Conservation (phyloP, 352 stramenopile species). For the Globisporangium canariense region DNA sequence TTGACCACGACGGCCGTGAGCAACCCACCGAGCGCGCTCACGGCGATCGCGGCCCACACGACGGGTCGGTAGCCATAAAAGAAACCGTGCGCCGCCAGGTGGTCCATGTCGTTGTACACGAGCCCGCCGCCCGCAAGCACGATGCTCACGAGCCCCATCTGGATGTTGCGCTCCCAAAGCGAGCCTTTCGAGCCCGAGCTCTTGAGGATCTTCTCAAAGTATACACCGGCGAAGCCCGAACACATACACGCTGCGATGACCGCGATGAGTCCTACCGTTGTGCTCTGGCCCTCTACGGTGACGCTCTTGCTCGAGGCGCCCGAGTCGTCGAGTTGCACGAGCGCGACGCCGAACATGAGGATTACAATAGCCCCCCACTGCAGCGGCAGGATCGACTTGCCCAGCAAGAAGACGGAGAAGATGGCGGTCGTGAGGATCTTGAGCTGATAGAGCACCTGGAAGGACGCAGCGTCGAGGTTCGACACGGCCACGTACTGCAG, state of each 20-base stretch:
- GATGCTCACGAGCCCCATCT: conserved; percentile 78
- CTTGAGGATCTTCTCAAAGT: conserved; percentile 89
- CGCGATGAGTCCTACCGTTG: conserved; percentile 59
- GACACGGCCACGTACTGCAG: conserved; percentile 78
- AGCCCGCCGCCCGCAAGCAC: conserved; percentile 55
- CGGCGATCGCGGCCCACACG: conserved; percentile 65
- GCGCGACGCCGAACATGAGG: conserved; percentile 77
- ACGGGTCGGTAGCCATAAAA: conserved; percentile 83
- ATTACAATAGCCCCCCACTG: conserved; percentile 79
- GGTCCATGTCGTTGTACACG: conserved; percentile 59
- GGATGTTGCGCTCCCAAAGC: conserved; percentile 82
- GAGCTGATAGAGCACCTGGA: conserved; percentile 85
- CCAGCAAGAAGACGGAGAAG: conserved; percentile 80
- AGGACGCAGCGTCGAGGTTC: conserved; percentile 76
- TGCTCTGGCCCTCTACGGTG: conserved; percentile 40
- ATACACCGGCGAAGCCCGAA: conserved; percentile 82
- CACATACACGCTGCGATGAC: conserved; percentile 72
- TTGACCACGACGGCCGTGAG: conserved; percentile 84
- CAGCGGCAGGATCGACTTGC: conserved; percentile 60
- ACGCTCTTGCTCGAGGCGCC: conserved; percentile 8
- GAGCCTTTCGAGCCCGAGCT: conserved; percentile 47
- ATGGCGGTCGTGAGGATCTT: conserved; percentile 87
- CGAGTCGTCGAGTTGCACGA: conserved; percentile 70
- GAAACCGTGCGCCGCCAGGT: conserved; percentile 51
- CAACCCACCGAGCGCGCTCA: conserved; percentile 70